Evolutionary conservation across 2,329 filamentous ascomycete species (phyloP), one percentile per base, ranked within the genome.

Genomic region (Fusarium buharicum): DNA sequence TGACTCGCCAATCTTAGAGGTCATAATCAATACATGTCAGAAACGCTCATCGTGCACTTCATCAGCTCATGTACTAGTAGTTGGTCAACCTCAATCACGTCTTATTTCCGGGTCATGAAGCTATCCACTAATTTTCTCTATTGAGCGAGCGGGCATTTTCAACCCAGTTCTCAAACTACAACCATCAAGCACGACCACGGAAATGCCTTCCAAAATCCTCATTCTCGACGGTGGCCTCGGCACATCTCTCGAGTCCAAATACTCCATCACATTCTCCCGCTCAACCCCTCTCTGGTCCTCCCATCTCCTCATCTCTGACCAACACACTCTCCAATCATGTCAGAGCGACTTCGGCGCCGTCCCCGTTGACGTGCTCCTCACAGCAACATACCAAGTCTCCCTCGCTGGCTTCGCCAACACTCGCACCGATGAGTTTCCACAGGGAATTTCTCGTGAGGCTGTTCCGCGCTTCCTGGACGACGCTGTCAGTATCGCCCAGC

Each of bases 171-270:
- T 27, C 20, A 31, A 43, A 45, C 44, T 52, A 49, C 55, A 52
- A 58, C 37, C 31, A 60, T 27, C 9, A 33, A 33, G 33, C 27
- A 33, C 43, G n/a, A 4, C 34, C 48, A 22, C 14, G 30, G 36
- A 59, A 70, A 71, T 66, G 68, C 62, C 70, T 20, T 44, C 74
- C 68, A 59, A 68, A 36, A 70, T 84, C 56, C 74, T 80, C 59
- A 75, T 90, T 44, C 81, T 90, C 34, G 88, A 90, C 70, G 88
- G 88, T 49, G 88, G 88, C 8, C 81, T 90, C 18, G 88, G 88
- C 30, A 90, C 88, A 3, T 85, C 86, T 1, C 84, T 90, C 3
- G 82, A 88, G 68, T 82, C 86, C 57, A 75, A 81, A 24, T 84
- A 88, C 71, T 73, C 74, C 51, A 69, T 84, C 56, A 76, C 71